Evolutionary conservation across 164 flowering plant species (phyloP).

Genomic region (Aristolochia fimbriata): DNA sequence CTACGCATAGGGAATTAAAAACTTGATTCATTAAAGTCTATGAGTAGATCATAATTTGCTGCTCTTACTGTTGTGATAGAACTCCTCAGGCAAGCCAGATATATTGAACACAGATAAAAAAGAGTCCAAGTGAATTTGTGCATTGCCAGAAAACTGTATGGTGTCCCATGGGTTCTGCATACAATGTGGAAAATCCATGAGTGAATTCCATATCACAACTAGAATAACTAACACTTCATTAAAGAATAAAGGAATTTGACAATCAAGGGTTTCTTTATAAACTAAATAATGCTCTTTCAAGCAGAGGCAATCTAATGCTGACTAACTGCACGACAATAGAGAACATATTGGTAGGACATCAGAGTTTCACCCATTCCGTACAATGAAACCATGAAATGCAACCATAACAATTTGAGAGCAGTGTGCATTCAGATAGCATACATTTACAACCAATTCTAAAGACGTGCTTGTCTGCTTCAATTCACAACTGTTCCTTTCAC

Average conservation of each 20-base stretch:
- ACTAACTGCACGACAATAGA: no score
- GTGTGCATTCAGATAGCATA: no score
- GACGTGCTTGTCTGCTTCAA: no score
- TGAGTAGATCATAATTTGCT: constrained; percentile 1
- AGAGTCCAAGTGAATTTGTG: constrained; percentile 74
- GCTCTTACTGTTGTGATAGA: constrained; percentile 67
- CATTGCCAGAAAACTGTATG: constrained; percentile 61
- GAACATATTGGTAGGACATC: no score
- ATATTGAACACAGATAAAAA: constrained; percentile 88
- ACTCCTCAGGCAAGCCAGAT: constrained; percentile 78
- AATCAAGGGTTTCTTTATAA: no score
- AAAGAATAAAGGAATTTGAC: no score
- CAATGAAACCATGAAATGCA: background rate
- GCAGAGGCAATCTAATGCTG: no score
- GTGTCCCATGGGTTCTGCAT: constrained; percentile 94
- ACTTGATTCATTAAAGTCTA: background rate
- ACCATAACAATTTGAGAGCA: background rate
- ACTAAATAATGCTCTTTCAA: background rate
- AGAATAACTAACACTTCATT: background rate
- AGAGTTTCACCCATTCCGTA: no score
- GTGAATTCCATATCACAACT: background rate
- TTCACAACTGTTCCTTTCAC: no score
- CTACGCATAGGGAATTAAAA: background rate
- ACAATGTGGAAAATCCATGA: background rate
- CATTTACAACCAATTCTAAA: no score